A percentile compares a stretch with the other conserved stretches of the same genome.
Evolutionary conservation across 305 asterid species (phyloP).

Genomic region (Fraxinus dipetala): DNA sequence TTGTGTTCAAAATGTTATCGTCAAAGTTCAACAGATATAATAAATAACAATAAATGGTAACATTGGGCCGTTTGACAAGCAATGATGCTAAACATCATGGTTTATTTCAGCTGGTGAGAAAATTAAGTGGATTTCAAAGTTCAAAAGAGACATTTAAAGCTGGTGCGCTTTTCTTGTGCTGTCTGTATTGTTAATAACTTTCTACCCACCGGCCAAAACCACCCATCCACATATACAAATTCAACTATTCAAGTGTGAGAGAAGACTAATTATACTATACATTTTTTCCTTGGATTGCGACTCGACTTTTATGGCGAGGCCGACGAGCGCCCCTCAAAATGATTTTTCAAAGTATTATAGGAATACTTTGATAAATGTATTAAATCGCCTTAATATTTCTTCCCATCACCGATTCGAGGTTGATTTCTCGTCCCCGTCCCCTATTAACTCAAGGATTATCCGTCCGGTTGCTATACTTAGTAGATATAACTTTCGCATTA

Average conservation of each 20-base stretch:
- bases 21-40: not conserved
- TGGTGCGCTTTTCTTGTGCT: not conserved
- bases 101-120: not conserved
- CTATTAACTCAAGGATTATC: not conserved
- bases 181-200: not conserved
- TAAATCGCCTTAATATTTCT: not conserved
- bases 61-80: not conserved
- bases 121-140: not conserved
- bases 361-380: not conserved
- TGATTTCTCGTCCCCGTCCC: not conserved
- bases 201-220: not conserved
- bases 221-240: conserved; percentile 16
- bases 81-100: not conserved
- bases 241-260: not conserved
- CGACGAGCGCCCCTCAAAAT: not conserved
- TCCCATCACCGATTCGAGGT: not conserved
- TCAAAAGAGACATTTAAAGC: conserved; percentile 5
- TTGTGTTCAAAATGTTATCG: not conserved
- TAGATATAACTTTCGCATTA: not conserved
- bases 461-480: not conserved
- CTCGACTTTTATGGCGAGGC: not conserved
- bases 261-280: not conserved
- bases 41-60: not conserved
- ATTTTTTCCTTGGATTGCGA: not conserved
- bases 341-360: not conserved